Evolutionary conservation across 331 rosid genomes (phyloP).

Genomic region (Stylosanthes scabra): DNA sequence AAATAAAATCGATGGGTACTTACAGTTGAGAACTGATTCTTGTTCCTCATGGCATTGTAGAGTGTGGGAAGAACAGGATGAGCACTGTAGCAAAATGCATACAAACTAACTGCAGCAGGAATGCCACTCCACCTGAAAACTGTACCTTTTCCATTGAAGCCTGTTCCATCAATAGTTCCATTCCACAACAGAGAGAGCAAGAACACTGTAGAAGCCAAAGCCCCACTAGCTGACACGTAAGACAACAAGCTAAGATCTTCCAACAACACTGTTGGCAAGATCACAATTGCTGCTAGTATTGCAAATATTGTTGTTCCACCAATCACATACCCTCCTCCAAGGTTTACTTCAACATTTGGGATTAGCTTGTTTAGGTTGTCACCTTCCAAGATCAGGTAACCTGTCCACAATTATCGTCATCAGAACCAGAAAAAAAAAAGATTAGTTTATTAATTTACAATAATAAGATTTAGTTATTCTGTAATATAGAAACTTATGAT

Average conservation of each 20-base stretch:
- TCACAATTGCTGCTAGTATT: slow-evolving; percentile 56
- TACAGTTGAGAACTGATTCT: slow-evolving; percentile 70
- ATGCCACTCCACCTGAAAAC: slow-evolving; percentile 59
- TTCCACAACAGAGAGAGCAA: slow-evolving; percentile 64
- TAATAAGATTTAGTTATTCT: no score
- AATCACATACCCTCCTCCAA: slow-evolving; percentile 49
- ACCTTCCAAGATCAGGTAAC: slow-evolving; percentile 80
- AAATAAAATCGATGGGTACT: slow-evolving; percentile 25
- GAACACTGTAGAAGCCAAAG: slow-evolving; percentile 65
- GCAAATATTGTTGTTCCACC: slow-evolving; percentile 58
- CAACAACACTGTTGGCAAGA: slow-evolving; percentile 78
- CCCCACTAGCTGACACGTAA: slow-evolving; percentile 80
- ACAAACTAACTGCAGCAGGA: slow-evolving; percentile 72
- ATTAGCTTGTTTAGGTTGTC: slow-evolving; percentile 69
- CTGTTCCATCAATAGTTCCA: slow-evolving; percentile 77
- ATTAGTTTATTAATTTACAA: no score
- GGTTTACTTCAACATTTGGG: slow-evolving; percentile 48
- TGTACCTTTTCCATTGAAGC: slow-evolving; percentile 63
- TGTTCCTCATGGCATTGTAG: slow-evolving; percentile 72
- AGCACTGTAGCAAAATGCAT: slow-evolving; percentile 79
- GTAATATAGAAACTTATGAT: no score
- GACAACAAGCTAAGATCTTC: slow-evolving; percentile 74
- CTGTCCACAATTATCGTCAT: slow-evolving; percentile 5
- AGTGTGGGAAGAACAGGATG: slow-evolving; percentile 86
- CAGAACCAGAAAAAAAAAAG: no score